Percentiles rank a stretch among this genome's conserved stretches.
phyloP scores from a whole-genome alignment of 2,329 filamentous ascomycete genomes.

The Ciborinia camelliae region DNA sequence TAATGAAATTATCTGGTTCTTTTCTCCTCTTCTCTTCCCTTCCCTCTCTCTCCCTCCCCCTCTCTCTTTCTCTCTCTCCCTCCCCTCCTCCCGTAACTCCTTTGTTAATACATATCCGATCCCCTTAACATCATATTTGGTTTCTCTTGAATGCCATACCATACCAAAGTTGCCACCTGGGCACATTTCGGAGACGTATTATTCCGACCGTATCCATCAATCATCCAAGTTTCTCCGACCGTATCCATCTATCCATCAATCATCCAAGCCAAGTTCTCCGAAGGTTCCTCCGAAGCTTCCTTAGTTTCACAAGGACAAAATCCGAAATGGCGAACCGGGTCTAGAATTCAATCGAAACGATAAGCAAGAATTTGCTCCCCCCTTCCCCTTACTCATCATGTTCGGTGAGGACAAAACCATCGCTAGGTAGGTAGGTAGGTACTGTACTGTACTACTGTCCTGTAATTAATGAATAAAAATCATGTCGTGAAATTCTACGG shows the following conservation, averaged over 20 bases:
- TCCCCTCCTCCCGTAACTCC: background rate
- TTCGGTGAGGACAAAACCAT: constrained; percentile 10
- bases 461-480: too few relatives aligned
- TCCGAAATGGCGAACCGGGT: background rate
- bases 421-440: too few relatives aligned
- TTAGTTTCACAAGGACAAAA: too few relatives aligned
- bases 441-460: too few relatives aligned
- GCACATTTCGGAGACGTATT: background rate
- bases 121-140: background rate
- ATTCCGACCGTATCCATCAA: background rate
- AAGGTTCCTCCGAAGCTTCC: too few relatives aligned
- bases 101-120: background rate
- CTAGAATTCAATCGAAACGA: constrained; percentile 10
- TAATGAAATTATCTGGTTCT: background rate
- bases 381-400: background rate
- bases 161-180: background rate
- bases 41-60: background rate
- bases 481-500: too few relatives aligned
- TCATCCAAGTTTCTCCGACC: constrained; percentile 1
- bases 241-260: too few relatives aligned
- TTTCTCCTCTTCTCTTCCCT: background rate
- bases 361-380: background rate
- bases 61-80: constrained; percentile 4
- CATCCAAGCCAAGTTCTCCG: too few relatives aligned
- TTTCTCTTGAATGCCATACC: background rate